Conservation (phyloP, 2,329 filamentous ascomycete genomes). For the Venturiaceae sp. region DNA sequence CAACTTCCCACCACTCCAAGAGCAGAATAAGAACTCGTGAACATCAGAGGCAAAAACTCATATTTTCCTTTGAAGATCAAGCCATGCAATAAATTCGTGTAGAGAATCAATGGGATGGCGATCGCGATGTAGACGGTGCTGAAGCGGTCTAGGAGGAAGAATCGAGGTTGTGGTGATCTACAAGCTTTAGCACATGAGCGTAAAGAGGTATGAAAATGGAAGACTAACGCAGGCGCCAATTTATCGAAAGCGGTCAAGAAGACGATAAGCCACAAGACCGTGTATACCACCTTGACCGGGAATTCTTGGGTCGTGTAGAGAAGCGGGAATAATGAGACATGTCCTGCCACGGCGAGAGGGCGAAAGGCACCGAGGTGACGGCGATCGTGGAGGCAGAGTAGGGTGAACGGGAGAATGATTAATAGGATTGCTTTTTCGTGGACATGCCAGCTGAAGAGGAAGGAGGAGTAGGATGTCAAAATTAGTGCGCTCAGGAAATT, state of each 20-base stretch:
- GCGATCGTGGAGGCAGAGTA: slow-evolving; percentile 82
- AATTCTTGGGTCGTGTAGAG: slow-evolving; percentile 90
- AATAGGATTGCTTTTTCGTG: slow-evolving; percentile 95
- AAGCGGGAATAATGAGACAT: slow-evolving; percentile 90
- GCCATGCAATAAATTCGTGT: slow-evolving; percentile 76
- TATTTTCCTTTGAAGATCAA: slow-evolving; percentile 73
- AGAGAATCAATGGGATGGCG: slow-evolving; percentile 79
- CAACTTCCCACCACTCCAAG: slow-evolving; percentile 94
- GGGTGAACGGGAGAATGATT: slow-evolving; percentile 88
- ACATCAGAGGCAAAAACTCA: slow-evolving; percentile 93
- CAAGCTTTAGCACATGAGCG: slow-evolving; percentile 6
- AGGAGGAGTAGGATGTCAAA: slow-evolving; percentile 90
- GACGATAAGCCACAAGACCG: slow-evolving; percentile 78
- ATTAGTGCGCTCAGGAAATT: slow-evolving; percentile 83
- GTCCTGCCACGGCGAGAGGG: slow-evolving; percentile 82
- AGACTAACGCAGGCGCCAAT: slow-evolving; percentile 62
- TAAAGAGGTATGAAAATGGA: slow-evolving; percentile 9
- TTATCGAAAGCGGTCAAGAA: slow-evolving; percentile 83
- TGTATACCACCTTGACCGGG: slow-evolving; percentile 88
- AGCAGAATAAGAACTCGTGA: slow-evolving; percentile 89
- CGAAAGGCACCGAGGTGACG: slow-evolving; percentile 87
- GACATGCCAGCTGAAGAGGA: slow-evolving; percentile 97
- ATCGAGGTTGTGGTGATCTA: slow-evolving; percentile 61
- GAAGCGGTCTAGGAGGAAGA: slow-evolving; percentile 88
- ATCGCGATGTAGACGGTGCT: slow-evolving; percentile 82